These are phyloP conservation scores for Hypoxylon trugodes DNA, from an alignment of 495 filamentous ascomycete genomes.

Conservation along the genomic window DNA sequence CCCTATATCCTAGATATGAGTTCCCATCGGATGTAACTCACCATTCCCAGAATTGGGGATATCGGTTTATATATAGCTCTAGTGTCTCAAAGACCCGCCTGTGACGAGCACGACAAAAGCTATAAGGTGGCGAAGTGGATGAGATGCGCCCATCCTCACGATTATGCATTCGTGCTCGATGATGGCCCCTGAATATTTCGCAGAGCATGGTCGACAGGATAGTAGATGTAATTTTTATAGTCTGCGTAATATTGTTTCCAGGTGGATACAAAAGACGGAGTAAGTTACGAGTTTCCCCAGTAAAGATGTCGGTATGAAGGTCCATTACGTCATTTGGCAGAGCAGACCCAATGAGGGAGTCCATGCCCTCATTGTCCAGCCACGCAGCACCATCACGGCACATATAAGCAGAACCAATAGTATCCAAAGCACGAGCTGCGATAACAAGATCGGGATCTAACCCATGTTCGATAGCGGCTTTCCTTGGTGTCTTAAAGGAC, in stretches of 20 bases:
- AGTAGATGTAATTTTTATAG: slow-evolving; percentile 9
- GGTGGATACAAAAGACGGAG: slow-evolving; percentile 22
- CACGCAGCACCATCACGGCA: background rate
- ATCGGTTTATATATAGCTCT: slow-evolving; percentile 4
- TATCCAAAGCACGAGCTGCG: background rate
- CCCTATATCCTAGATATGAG: no score
- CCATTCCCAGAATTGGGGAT: slow-evolving; percentile 10
- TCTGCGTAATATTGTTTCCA: background rate
- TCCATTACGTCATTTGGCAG: slow-evolving; percentile 29
- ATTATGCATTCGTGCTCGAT: slow-evolving; percentile 17
- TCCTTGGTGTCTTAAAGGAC: background rate
- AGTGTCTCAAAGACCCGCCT: slow-evolving; percentile 26
- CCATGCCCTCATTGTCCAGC: background rate
- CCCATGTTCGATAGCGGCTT: background rate
- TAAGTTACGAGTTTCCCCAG: slow-evolving; percentile 27
- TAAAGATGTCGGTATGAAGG: slow-evolving; percentile 24
- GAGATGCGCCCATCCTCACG: slow-evolving; percentile 30
- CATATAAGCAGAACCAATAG: background rate
- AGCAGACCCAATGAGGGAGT: background rate
- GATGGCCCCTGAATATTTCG: slow-evolving; percentile 20
- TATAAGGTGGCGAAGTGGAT: slow-evolving; percentile 18
- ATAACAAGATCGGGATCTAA: background rate
- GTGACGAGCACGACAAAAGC: slow-evolving; percentile 26
- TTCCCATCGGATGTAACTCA: no score
- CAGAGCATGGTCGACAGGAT: slow-evolving; percentile 17